Base-by-base conservation (phyloP, 495 filamentous ascomycete species). In the Clavariopsis aquatica region DNA sequence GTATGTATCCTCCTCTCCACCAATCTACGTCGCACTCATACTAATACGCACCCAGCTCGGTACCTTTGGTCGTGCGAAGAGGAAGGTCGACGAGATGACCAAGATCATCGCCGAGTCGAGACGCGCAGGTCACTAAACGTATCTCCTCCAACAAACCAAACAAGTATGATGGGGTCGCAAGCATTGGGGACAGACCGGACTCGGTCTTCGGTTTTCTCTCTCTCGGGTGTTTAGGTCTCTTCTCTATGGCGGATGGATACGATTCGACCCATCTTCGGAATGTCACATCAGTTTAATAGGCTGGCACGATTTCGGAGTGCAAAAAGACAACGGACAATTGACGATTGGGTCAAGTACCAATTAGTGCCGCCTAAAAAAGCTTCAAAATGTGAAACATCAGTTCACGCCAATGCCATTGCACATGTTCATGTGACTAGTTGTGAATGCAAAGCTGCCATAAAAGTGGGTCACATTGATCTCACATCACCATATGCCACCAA, bases 31-130 rank as follows among this genome's bases (percentile, higher is more conserved):
- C 47, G 65, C 49, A 20, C 8, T 52, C 55, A 43, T 5, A 26
- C 38, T 24, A 43, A 43, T n/a, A n/a, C n/a, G 4, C 6, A 15
- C 15, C 28, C 58, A 69, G 38, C 93, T 98, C 83, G 94, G 94
- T 74, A 97, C 94, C 72, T 98, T 96, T 81, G 87, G 87, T 73
- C 92, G 94, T 75, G 94, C 93, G 71, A 98, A 98, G 93, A 84
- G 84, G 75, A 98, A 98, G 92, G 94, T 97, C 68, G 94, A 98
- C 77, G 92, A 96, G 83, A 90, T 98, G 82, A 89, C 91, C 81
- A 86, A 89, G 73, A 89, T 98, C 78, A 98, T 98, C 80, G 93
- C 92, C 72, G 94, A 98, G 85, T 87, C 91, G 71, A 90, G 94
- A 75, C 85, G 94, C 73, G 81, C 84, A 23, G 87, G 81, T 81